Base-by-base conservation (phyloP, 2,329 filamentous ascomycete species). In the Eurotiales sp. region DNA sequence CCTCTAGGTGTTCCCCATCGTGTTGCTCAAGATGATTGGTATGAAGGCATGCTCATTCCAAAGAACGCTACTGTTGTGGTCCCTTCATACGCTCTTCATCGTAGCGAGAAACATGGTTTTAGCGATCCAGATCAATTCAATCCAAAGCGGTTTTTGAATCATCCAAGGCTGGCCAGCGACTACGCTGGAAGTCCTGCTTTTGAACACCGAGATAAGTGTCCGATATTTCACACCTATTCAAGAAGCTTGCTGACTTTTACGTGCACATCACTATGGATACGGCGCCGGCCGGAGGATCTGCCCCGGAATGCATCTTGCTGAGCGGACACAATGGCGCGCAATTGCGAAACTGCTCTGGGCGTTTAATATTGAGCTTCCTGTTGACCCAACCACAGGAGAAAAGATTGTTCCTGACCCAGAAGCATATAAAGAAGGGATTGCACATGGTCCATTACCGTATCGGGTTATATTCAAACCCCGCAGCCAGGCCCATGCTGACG, bases 301-400 rank as follows among this genome's bases (percentile, higher is more conserved):
- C 61, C 74, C 72, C 39, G 79, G 79, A 1, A 72, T 80, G 59
- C 76, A 72, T 2, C 66, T 84, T 15, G 81, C 81, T 1, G 81
- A 84, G 63, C 78, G 82, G 59, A 79, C 80, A 5, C 79, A 79
- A 0, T 83, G 79, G 72, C 75, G 84, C 58, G 80, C 77, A 0
- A 71, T 84, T 41, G 77, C 78, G 8, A 67, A 81, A 12, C 59
- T 83, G 23, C 67, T 84, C 6, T 84, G 81, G 79, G 80, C 72
- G 0, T 84, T 83, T 58, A 70, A 72, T 50, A 76, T 83, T 11
- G 42, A 45, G 19, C 17, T 11, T n/a, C 25, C 25, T 10, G 10
- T 10, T 27, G 25, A 27, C 10, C 25, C 25, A 5, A 10, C 25
- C 25, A 27, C 25, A 6, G 25, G 25, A 6, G 25, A 27, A 10